These are phyloP conservation scores for Lactifluus echinatus DNA, from an alignment of 768 basidiomycete genomes.

Conservation along the genomic window DNA sequence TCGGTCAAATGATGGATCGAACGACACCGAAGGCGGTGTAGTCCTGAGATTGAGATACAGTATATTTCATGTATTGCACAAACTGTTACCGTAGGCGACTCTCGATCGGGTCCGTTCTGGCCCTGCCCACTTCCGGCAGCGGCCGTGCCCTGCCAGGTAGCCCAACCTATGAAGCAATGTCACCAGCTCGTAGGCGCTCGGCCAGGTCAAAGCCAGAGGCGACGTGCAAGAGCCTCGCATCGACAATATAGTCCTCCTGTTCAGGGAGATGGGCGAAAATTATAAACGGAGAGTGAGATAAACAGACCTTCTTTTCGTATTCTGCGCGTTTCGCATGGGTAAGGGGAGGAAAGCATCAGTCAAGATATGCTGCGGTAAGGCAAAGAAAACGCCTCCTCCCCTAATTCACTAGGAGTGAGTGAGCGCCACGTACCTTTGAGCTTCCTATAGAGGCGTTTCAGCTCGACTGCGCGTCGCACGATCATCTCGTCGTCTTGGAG, in stretches of 20 bases:
- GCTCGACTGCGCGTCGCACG: constrained; percentile 57
- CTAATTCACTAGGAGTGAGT: not conserved
- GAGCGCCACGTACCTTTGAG: constrained; percentile 62
- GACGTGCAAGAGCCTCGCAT: constrained; percentile 71
- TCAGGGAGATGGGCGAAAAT: not conserved
- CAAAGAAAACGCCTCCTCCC: too few relatives aligned
- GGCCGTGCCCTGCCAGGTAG: not conserved
- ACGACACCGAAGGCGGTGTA: too few relatives aligned
- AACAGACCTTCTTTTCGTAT: constrained; percentile 48
- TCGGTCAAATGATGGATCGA: constrained; percentile 5
- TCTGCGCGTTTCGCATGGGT: constrained; percentile 29
- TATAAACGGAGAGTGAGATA: too few relatives aligned
- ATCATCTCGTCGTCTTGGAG: constrained; percentile 88
- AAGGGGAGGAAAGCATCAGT: too few relatives aligned
- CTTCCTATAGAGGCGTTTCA: constrained; percentile 51
- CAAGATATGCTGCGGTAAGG: too few relatives aligned
- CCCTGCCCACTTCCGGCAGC: not conserved
- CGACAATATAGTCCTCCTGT: constrained; percentile 42
- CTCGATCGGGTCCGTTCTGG: not conserved
- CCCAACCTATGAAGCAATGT: not conserved
- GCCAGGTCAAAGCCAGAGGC: constrained; percentile 62
- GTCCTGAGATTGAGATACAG: too few relatives aligned
- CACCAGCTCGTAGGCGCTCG: constrained; percentile 28
- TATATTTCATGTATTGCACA: too few relatives aligned
- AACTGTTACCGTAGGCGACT: too few relatives aligned